phyloP scores from a whole-genome alignment of 805 yeast genomes.

The Pichia manshurica region DNA sequence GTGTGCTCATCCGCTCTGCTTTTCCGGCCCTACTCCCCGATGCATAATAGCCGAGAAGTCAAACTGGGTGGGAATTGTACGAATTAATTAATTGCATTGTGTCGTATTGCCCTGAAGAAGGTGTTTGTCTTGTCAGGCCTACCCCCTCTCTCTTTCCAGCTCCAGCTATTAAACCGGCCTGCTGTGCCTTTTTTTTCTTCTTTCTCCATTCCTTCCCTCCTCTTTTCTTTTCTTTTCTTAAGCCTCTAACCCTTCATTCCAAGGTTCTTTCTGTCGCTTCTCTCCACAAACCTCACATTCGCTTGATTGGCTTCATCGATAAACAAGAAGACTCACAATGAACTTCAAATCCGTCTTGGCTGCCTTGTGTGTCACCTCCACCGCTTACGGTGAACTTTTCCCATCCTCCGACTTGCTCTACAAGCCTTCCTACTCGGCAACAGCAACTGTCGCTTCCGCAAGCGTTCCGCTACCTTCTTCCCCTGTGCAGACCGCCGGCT shows the following conservation, averaged over 20 bases:
- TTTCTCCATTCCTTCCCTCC: too few relatives aligned
- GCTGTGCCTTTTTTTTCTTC: too few relatives aligned
- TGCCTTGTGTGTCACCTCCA: slow-evolving; percentile 15
- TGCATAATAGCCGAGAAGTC: too few relatives aligned
- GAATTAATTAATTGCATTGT: too few relatives aligned
- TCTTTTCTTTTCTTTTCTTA: neutral
- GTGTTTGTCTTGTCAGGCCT: too few relatives aligned
- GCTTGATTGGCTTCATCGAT: neutral
- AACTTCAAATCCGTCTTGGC: slow-evolving; percentile 6
- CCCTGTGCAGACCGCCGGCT: slow-evolving; percentile 20
- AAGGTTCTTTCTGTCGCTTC: neutral
- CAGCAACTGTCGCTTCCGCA: slow-evolving; percentile 3
- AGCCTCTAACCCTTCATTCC: neutral
- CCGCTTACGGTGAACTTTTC: slow-evolving; percentile 11
- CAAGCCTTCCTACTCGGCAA: slow-evolving; percentile 6
- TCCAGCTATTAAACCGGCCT: too few relatives aligned
- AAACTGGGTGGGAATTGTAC: too few relatives aligned
- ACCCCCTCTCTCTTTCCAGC: too few relatives aligned
- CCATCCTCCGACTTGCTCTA: slow-evolving; percentile 8
- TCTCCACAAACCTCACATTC: neutral
- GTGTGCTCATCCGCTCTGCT: too few relatives aligned
- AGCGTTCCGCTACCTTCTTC: slow-evolving; percentile 11
- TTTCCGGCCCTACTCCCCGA: too few relatives aligned
- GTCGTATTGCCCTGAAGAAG: too few relatives aligned
- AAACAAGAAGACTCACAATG: neutral